Percentiles rank a stretch among this genome's conserved stretches.
Conservation (phyloP, 2,329 filamentous ascomycete species). For the Pseudohalonectria lignicola region DNA sequence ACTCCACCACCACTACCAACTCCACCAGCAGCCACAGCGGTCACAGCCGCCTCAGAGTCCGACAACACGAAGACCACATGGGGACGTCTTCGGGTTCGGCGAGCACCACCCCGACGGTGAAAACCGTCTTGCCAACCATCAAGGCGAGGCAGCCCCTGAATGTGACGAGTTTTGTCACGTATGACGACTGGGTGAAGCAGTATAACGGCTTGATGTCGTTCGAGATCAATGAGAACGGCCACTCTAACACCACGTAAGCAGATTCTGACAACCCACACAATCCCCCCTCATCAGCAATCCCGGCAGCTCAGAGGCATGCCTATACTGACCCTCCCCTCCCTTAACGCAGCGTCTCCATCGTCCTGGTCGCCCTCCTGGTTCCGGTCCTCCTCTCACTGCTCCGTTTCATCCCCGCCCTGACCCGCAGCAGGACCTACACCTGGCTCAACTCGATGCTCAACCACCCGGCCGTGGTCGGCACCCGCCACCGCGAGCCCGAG, state of each 20-base stretch:
- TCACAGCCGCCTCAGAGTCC: conserved; percentile 3
- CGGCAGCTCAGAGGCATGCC: too few species aligned
- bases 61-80: conserved; percentile 3
- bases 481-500: conserved; percentile 19
- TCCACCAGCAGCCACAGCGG: background rate
- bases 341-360: conserved; percentile 11
- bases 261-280: too few species aligned
- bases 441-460: conserved; percentile 18
- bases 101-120: conserved; percentile 2
- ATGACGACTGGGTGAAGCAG: conserved; percentile 20
- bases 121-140: conserved; percentile 12
- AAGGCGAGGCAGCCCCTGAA: conserved; percentile 16
- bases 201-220: conserved; percentile 43
- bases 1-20: background rate
- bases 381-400: conserved; percentile 20
- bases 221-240: conserved; percentile 28
- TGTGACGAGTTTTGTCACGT: conserved; percentile 17
- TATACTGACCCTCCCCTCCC: background rate
- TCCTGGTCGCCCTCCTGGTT: conserved; percentile 18
- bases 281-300: too few species aligned
- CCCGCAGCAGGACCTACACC: conserved; percentile 12
- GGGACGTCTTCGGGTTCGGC: too few species aligned
- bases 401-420: conserved; percentile 20
- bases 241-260: conserved; percentile 9
- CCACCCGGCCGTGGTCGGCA: conserved; percentile 19